Conservation (phyloP, 1,284 basidiomycete species). For the Cryptococcus deneoformans region DNA sequence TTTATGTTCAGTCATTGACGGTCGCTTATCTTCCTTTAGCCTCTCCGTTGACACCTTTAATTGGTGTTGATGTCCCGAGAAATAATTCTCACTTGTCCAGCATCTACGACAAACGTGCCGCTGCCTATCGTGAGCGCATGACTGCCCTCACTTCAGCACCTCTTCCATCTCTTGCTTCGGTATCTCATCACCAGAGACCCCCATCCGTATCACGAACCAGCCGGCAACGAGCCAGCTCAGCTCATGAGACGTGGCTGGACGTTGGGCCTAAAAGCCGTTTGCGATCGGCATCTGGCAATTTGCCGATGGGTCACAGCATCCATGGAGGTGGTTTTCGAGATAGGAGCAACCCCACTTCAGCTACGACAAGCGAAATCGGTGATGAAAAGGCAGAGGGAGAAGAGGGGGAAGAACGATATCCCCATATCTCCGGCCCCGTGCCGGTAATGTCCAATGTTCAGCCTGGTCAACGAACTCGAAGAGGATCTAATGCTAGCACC, state of each 20-base stretch:
- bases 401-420: slow-evolving; percentile 14
- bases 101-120: slow-evolving; percentile 48
- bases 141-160: slow-evolving; percentile 29
- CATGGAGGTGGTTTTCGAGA: not conserved
- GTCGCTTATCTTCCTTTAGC: not conserved
- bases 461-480: slow-evolving; percentile 5
- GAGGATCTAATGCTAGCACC: not conserved
- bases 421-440: slow-evolving; percentile 23
- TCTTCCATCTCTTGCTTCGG: slow-evolving; percentile 14
- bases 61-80: slow-evolving; percentile 20
- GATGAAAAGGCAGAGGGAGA: not conserved
- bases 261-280: slow-evolving; percentile 10
- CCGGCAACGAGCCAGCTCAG: slow-evolving; percentile 6
- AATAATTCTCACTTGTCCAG: slow-evolving; percentile 17
- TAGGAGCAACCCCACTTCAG: not conserved
- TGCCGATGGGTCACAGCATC: not conserved
- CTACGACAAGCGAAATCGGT: not conserved
- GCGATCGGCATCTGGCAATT: not conserved
- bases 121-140: slow-evolving; percentile 44
- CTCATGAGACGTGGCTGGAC: slow-evolving; percentile 24
- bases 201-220: not conserved
- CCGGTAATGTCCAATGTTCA: slow-evolving; percentile 16
- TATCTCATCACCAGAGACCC: not conserved
- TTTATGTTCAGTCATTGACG: too few relatives aligned
- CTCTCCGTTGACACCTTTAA: slow-evolving; percentile 10